Evolutionary conservation across 306 rosid species (phyloP), one percentile per base, ranked within the genome.

Genomic region (Alnus rubra): DNA sequence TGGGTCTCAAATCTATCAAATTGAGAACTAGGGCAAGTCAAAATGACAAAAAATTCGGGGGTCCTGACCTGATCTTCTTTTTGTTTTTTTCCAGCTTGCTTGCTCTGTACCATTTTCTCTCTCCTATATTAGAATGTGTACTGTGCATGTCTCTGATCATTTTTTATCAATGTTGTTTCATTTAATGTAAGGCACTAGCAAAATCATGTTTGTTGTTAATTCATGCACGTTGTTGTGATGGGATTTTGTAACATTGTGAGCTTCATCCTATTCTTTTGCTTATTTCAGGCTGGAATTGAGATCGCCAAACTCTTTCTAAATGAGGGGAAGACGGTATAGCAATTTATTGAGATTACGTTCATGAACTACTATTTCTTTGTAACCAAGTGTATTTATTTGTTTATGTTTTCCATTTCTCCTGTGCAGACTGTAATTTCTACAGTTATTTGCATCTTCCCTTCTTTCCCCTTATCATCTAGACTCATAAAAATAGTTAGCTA

Each of bases 241-340:
- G 53, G 33, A 2, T 37, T 71, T 76, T 73, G 37, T 37, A 75
- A 76, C 56, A 37, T 65, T 55, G 76, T 72, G 79, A 69, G 71
- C 82, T 67, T 79, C 33, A 80, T 85, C 76, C 28, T 76, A 49
- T 19, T 53, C 73, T 84, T 81, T 78, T 73, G 65, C 69, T 58
- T 72, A 67, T 49, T 88, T 88, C 90, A 95, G 98, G 97, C 94
- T 82, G 98, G 98, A 84, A 92, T 91, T 80, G 98, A 95, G 84
- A 91, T 88, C 73, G 88, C 98, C 69, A 95, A 95, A 92, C 92
- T 92, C 62, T 95, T 92, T 82, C 88, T 95, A 23, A 88, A 82
- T 48, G 79, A 89, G 85, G 98, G 98, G 81, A 89, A 93, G 82
- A 89, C 90, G 90, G 98, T 95, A 85, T 78, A 88, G 75, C 63